Evolutionary conservation across 306 rosid genomes (phyloP).

Genomic region (Abrus pulchellus): DNA sequence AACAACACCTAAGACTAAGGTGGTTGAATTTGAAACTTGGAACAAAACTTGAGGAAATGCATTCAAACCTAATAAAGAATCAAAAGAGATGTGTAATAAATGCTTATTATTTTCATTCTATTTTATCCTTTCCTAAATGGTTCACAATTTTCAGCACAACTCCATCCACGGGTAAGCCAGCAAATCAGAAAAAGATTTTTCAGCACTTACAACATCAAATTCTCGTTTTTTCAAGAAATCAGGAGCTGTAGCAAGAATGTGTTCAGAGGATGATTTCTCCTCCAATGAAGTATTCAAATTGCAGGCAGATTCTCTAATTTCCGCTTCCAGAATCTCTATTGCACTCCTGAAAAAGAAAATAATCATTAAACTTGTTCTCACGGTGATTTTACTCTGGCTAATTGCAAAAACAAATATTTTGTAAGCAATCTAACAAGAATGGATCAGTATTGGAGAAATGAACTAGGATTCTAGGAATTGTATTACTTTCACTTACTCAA

Average conservation of each 20-base stretch:
- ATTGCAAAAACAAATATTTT: slow-evolving; percentile 14
- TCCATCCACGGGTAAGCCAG: neutral
- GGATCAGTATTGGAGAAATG: neutral
- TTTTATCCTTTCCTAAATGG: slow-evolving; percentile 15
- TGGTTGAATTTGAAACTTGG: neutral
- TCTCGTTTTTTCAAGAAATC: slow-evolving; percentile 52
- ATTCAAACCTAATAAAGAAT: neutral
- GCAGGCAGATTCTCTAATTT: slow-evolving; percentile 62
- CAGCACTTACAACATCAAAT: slow-evolving; percentile 64
- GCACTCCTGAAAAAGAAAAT: slow-evolving; percentile 73
- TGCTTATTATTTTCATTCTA: neutral
- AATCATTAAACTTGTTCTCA: neutral
- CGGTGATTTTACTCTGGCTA: slow-evolving; percentile 14
- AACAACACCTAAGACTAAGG: too few species aligned
- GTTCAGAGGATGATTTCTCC: slow-evolving; percentile 55
- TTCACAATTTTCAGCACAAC: slow-evolving; percentile 1
- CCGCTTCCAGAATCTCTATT: slow-evolving; percentile 82
- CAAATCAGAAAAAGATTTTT: slow-evolving; percentile 14
- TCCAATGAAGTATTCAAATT: slow-evolving; percentile 47
- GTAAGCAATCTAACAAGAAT: neutral
- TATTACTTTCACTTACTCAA: neutral
- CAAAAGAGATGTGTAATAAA: neutral
- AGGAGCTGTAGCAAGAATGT: slow-evolving; percentile 50
- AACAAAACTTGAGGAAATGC: slow-evolving; percentile 19
- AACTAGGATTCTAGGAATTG: neutral